Conservation (phyloP, 495 filamentous ascomycete species). For the Xylaria venustula region DNA sequence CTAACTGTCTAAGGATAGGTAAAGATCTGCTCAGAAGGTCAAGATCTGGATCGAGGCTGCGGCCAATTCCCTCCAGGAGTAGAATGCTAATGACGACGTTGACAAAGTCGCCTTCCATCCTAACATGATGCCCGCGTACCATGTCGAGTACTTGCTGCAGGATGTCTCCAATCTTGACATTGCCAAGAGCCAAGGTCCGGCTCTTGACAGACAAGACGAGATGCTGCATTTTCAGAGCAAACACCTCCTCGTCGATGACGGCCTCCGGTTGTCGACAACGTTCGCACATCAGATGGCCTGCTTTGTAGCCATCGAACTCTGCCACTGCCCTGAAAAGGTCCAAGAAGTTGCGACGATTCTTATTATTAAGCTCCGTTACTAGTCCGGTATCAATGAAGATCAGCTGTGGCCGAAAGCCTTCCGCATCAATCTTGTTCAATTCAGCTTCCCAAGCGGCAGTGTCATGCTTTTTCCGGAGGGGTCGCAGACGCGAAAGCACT, state of each 20-base stretch:
- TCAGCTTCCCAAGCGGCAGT: constrained; percentile 64
- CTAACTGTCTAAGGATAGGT: constrained; percentile 86
- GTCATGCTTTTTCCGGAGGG: constrained; percentile 60
- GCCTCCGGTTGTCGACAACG: constrained; percentile 87
- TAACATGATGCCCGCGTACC: constrained; percentile 91
- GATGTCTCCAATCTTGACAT: constrained; percentile 95
- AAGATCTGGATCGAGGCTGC: constrained; percentile 78
- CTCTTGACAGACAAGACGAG: constrained; percentile 87
- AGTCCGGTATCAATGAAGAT: constrained; percentile 98
- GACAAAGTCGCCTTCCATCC: constrained; percentile 96
- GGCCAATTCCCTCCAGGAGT: constrained; percentile 90
- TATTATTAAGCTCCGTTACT: constrained; percentile 87
- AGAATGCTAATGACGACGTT: constrained; percentile 97
- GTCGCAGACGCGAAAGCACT: constrained; percentile 75
- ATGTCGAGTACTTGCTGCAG: constrained; percentile 85
- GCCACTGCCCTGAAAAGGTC: constrained; percentile 95
- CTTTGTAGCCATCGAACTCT: constrained; percentile 95
- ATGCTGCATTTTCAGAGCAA: constrained; percentile 95
- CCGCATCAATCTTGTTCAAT: constrained; percentile 75
- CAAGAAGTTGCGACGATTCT: constrained; percentile 87
- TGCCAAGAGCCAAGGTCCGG: constrained; percentile 86
- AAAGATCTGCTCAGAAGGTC: constrained; percentile 86
- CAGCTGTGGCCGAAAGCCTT: constrained; percentile 90
- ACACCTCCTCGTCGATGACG: constrained; percentile 84
- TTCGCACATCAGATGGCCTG: constrained; percentile 93